Evolutionary conservation across 2,329 filamentous ascomycete species (phyloP), one percentile per base, ranked within the genome.

Genomic region (Tolypocladium album): DNA sequence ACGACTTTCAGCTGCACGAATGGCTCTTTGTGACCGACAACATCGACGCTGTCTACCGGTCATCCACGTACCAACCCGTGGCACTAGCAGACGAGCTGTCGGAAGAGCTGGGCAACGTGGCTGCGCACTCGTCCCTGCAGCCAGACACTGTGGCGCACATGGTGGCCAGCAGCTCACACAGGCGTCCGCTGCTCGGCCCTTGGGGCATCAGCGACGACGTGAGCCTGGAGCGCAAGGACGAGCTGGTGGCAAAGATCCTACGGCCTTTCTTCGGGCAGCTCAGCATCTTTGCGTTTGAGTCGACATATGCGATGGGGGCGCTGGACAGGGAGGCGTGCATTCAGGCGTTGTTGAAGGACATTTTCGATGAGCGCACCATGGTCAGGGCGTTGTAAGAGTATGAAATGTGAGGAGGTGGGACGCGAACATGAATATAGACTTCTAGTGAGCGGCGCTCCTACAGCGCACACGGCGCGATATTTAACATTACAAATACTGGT

Each of bases 21-120:
- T 99, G 94, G 94, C 84, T 97, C 4, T 99, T 96, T 72, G 87
- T 99, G 59, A 96, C 92, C 1, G 94, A 99, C 73, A 97, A 93
- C 17, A 92, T 97, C 64, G 94, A 99, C 68, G 92, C 94, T 1
- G 89, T 99, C 40, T 96, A 99, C 74, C 86, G 89, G 15, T 87
- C 90, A 0, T 76, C 84, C 17, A 77, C 79, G 58, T 88, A 87
- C 75, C 82, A 86, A 62, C 82, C 90, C 1, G 78, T 89, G 3
- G 90, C 90, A 3, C 81, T 97, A 6, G 88, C 89, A 0, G 94
- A 97, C 67, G 89, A 94, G 67, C 79, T 96, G 11, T 88, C 90
- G 0, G 90, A 95, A 65, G 86, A 87, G 60, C 78, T 96, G 1
- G 85, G 85, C 17, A 77, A 77, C 56, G 69, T 71, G 0, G 67